phyloP scores from a whole-genome alignment of 495 filamentous ascomycete species.

The Darksidea phi region DNA sequence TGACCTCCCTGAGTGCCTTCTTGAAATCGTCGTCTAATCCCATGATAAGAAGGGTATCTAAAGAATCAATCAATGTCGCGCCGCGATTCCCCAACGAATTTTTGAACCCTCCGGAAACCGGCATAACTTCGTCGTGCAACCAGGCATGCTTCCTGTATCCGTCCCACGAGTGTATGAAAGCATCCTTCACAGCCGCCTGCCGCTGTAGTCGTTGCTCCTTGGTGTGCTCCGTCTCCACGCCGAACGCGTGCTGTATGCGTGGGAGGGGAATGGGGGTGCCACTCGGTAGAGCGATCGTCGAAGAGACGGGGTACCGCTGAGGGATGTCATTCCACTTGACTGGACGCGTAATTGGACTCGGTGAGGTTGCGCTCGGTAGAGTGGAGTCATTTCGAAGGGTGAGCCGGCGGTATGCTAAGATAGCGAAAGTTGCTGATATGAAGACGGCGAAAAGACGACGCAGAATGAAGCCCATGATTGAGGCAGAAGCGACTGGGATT shows the following conservation, averaged over 20 bases:
- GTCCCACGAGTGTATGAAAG: constrained; percentile 43
- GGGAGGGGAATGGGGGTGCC: constrained; percentile 67
- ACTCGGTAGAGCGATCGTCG: constrained; percentile 61
- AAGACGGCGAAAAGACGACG: constrained; percentile 22
- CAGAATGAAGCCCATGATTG: constrained; percentile 17
- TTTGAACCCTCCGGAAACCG: constrained; percentile 43
- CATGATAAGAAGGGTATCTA: constrained; percentile 98
- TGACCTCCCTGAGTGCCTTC: constrained; percentile 71
- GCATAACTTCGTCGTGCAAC: constrained; percentile 46
- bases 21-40: constrained; percentile 84
- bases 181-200: constrained; percentile 50
- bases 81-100: constrained; percentile 93
- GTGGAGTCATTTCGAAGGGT: constrained; percentile 5
- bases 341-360: constrained; percentile 3
- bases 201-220: constrained; percentile 41
- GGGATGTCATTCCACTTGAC: constrained; percentile 28
- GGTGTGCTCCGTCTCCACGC: constrained; percentile 54
- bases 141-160: constrained; percentile 46
- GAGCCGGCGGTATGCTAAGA: constrained; percentile 19
- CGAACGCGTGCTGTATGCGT: constrained; percentile 70
- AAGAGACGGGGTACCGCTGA: constrained; percentile 65
- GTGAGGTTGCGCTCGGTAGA: constrained; percentile 11
- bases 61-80: constrained; percentile 83
- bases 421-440: constrained; percentile 10
- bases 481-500: not conserved